Percentiles rank a stretch among this genome's conserved stretches.
Evolutionary conservation across 2,329 filamentous ascomycete genomes (phyloP).

Genomic region (Metarhizium anisopliae): DNA sequence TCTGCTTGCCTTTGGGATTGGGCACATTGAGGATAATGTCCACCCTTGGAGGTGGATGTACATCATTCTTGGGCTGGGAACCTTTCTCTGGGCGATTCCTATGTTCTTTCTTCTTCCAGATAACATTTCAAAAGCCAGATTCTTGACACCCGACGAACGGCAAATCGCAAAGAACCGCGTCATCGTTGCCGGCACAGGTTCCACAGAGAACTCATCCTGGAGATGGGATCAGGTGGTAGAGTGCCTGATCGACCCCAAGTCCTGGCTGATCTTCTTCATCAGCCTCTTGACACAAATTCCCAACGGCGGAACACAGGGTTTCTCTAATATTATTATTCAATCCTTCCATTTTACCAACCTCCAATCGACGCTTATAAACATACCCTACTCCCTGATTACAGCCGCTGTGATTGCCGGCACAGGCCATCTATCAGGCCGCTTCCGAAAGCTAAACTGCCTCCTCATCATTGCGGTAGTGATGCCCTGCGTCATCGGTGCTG

Average conservation of each 20-base stretch:
- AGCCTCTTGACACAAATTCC: conserved; percentile 48
- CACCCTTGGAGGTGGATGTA: conserved; percentile 51
- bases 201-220: conserved; percentile 38
- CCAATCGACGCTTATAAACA: conserved; percentile 47
- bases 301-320: conserved; percentile 52
- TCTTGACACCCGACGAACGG: conserved; percentile 46
- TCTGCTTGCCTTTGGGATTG: conserved; percentile 45
- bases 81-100: conserved; percentile 41
- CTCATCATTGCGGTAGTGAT: conserved; percentile 41
- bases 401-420: conserved; percentile 37
- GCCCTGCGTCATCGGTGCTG: conserved; percentile 42
- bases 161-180: conserved; percentile 37
- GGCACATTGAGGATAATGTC: conserved; percentile 38
- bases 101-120: conserved; percentile 42
- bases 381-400: conserved; percentile 47
- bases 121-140: conserved; percentile 43
- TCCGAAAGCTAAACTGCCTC: conserved; percentile 40
- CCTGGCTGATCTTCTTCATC: conserved; percentile 48
- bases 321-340: conserved; percentile 47
- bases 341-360: conserved; percentile 47
- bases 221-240: conserved; percentile 42
- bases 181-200: conserved; percentile 41
- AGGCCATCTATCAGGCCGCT: conserved; percentile 42
- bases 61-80: conserved; percentile 41
- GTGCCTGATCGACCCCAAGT: conserved; percentile 48